Base-by-base conservation (phyloP, 495 filamentous ascomycete species). In the Aspergillus indologenus region DNA sequence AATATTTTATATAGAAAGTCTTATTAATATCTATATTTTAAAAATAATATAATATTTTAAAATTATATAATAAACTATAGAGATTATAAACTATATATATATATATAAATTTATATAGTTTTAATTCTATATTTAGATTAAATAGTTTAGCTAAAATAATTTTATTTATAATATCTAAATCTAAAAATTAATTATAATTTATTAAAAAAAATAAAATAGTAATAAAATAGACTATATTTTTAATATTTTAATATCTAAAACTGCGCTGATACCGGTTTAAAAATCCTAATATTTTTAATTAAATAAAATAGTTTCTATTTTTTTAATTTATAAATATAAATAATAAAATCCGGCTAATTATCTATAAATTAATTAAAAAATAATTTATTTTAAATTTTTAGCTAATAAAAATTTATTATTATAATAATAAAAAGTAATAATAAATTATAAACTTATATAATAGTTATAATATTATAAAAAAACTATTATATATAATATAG, bases 301-400 rank as follows among this genome's bases (percentile, higher is more conserved):
- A 4, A 29, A 29, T 29, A 29, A 29, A 29, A 29, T 29, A 29
- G 26, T 29, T 3, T 29, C 26, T 29, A 29, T 9, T 29, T 29
- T 29, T 29, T 29, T 29, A 29, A 29, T 9, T 29, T 29, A 29
- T 29, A 29, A 29, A 29, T 9, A 29, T 29, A 29, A 29, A 29
- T 29, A 29, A 29, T 29, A 29, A 29, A 9, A 29, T 29, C 9
- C 9, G 9, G 26, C 26, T 29, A 4, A 29, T 29, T 58, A 29
- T 58, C 34, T 51, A 14, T 29, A 48, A 34, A 58, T 51, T 43
- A 40, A 29, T 51, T 14, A 51, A 22, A 58, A 21, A 51, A 51
- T 22, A 51, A n/a, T 6, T 51, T 58, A 51, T 51, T 50, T 17
- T 17, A 21, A 24, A 34, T 51, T 12, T 18, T 23, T 58, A 58